Percentiles rank a stretch among this genome's conserved stretches.
phyloP scores from a whole-genome alignment of 169 alveolate genomes.

The Cryptosporidium ryanae region DNA sequence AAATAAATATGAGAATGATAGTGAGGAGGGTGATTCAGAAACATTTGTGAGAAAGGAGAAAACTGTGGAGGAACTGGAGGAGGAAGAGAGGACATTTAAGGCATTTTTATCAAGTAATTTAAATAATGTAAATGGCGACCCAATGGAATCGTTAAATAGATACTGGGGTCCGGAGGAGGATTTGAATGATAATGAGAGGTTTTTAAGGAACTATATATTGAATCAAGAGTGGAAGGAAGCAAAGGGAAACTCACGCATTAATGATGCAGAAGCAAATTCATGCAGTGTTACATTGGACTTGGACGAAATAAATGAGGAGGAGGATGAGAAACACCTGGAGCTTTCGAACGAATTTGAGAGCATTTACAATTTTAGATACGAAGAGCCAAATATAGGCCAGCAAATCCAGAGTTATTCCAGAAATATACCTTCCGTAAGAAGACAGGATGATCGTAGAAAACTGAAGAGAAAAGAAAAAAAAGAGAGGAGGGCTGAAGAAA shows the following conservation, averaged over 20 bases:
- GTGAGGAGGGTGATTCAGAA: constrained; percentile 33
- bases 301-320: constrained; percentile 82
- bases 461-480: constrained; percentile 82
- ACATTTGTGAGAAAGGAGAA: constrained; percentile 48
- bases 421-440: constrained; percentile 76
- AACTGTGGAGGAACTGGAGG: constrained; percentile 33
- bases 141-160: constrained; percentile 60
- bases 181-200: constrained; percentile 82
- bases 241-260: constrained; percentile 61
- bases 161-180: constrained; percentile 79
- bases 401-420: constrained; percentile 77
- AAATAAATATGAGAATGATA: constrained; percentile 20
- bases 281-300: constrained; percentile 46
- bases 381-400: constrained; percentile 80
- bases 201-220: constrained; percentile 86
- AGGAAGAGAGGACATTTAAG: constrained; percentile 57
- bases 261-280: neutral
- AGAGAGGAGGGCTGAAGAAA: constrained; percentile 84
- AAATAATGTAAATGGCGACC: constrained; percentile 42
- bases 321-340: constrained; percentile 85
- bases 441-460: constrained; percentile 83
- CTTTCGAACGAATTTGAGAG: constrained; percentile 86
- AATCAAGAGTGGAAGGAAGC: constrained; percentile 86
- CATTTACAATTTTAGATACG: constrained; percentile 86
- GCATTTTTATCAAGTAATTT: constrained; percentile 57